Evolutionary conservation across 805 yeast genomes (phyloP).

Genomic region (Sugiyamaella valdiviana): DNA sequence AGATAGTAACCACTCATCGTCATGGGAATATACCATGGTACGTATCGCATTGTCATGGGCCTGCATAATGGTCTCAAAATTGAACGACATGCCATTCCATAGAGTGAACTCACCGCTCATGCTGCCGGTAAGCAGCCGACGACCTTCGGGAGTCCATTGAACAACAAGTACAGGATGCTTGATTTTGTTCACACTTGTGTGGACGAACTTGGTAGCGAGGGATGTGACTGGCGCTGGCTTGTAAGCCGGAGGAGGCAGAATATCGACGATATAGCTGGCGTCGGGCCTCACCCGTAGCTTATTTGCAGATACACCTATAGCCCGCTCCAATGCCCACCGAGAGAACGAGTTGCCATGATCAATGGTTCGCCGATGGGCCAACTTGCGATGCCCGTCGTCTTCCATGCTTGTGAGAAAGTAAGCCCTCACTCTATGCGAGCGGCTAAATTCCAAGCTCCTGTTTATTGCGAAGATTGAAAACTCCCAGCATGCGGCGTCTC

Average conservation of each 20-base stretch:
- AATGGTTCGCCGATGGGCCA: constrained; percentile 54
- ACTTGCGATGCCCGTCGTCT: constrained; percentile 20
- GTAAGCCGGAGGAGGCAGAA: constrained; percentile 63
- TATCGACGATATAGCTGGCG: constrained; percentile 49
- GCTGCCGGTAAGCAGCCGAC: constrained; percentile 81
- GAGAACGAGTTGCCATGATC: constrained; percentile 76
- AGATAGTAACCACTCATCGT: constrained; percentile 89
- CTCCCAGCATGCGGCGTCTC: too few species aligned
- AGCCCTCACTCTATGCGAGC: too few species aligned
- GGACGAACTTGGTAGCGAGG: constrained; percentile 72
- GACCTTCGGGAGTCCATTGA: constrained; percentile 96
- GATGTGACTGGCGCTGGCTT: constrained; percentile 45
- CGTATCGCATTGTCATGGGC: constrained; percentile 92
- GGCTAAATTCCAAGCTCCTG: too few species aligned
- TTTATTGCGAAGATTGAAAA: too few species aligned
- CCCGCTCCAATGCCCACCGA: constrained; percentile 47
- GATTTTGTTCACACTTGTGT: constrained; percentile 83
- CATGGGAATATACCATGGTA: constrained; percentile 72
- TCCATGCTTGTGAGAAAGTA: constrained; percentile 9
- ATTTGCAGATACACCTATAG: constrained; percentile 28
- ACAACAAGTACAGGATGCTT: constrained; percentile 84
- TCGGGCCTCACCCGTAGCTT: constrained; percentile 51
- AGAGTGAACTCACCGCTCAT: constrained; percentile 93
- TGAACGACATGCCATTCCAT: constrained; percentile 94
- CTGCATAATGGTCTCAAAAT: constrained; percentile 96